These are phyloP conservation scores for Oryza glaberrima DNA, from an alignment of 176 grass and related monocot species.

Conservation along the genomic window DNA sequence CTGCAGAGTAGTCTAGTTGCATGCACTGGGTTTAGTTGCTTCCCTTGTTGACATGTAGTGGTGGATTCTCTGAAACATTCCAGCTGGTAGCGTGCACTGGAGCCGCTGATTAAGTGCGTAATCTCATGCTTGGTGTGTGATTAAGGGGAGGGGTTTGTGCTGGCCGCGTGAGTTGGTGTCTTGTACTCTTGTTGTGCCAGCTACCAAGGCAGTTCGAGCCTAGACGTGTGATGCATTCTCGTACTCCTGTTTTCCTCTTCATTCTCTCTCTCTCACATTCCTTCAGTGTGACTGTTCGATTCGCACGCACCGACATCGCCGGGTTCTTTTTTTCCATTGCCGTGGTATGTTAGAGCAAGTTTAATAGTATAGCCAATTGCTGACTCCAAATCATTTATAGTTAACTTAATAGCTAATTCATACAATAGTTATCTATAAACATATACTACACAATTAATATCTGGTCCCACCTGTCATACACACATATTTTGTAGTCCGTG, in stretches of 20 bases:
- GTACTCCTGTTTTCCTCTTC: not conserved
- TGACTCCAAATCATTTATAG: too few relatives aligned
- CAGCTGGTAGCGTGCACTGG: conserved; percentile 30
- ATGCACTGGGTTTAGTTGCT: not conserved
- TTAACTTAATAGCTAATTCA: too few relatives aligned
- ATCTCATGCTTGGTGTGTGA: conserved; percentile 55
- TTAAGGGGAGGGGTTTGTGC: conserved; percentile 46
- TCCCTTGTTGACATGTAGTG: not conserved
- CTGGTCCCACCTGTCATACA: too few relatives aligned
- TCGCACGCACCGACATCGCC: not conserved
- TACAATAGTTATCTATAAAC: too few relatives aligned
- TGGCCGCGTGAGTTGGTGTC: conserved; percentile 58
- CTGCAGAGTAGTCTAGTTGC: not conserved
- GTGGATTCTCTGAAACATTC: not conserved
- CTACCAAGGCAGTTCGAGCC: conserved; percentile 39
- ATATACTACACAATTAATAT: too few relatives aligned
- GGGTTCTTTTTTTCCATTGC: not conserved
- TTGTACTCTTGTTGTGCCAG: conserved; percentile 47
- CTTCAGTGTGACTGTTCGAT: not conserved
- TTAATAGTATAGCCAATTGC: too few relatives aligned
- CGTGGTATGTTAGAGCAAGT: not conserved
- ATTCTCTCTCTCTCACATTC: not conserved
- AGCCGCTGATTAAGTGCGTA: conserved; percentile 48
- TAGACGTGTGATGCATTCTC: conserved; percentile 33
- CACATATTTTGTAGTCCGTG: too few relatives aligned